Evolutionary conservation across 768 basidiomycete species (phyloP), one percentile per base, ranked within the genome.

Genomic region (Mycena sanguinolenta): DNA sequence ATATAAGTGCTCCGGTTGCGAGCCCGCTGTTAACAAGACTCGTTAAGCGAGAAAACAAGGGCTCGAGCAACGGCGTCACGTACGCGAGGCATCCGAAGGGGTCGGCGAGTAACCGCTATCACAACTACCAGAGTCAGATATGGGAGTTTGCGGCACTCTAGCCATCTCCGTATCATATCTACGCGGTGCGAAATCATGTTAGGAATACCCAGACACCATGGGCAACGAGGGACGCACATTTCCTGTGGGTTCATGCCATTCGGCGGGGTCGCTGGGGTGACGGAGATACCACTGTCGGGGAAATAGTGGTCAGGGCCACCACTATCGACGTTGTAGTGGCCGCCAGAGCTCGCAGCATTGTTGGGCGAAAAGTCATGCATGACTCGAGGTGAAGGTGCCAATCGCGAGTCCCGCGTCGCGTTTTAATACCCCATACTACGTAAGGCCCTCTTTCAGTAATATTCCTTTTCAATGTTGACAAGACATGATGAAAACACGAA

Each of bases 231-330:
- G 17, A 55, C 62, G 46, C 36, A 69, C 67, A 50, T 14, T 19
- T 46, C 34, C 36, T 21, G 55, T 9, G 3, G 8, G 2, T 58
- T 30, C 14, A 13, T 12, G 17, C 28, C 21, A 38, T 12, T 14
- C n/a, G 60, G 61, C 5, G 60, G 67, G 7, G 67, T 63, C 2
- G 61, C 23, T 8, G 44, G 67, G 0, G 28, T 63, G n/a, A 62
- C 10, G 3, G n/a, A 49, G 21, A 59, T 36, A 13, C 25, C 46
- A 46, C 19, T 30, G n/a, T n/a, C 32, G 12, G 17, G 14, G 57
- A 38, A 28, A 38, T 49, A 28, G 57, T 25, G 58, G 6, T 39
- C 17, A 1, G n/a, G 34, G 14, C 39, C 27, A 13, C 25, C 46
- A 46, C 19, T 30, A n/a, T 46, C 44, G 44, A 46, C 44, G n/a